Percentiles rank a stretch among this genome's conserved stretches.
Evolutionary conservation across 768 basidiomycete species (phyloP).

Genomic region (Trametes villosa): DNA sequence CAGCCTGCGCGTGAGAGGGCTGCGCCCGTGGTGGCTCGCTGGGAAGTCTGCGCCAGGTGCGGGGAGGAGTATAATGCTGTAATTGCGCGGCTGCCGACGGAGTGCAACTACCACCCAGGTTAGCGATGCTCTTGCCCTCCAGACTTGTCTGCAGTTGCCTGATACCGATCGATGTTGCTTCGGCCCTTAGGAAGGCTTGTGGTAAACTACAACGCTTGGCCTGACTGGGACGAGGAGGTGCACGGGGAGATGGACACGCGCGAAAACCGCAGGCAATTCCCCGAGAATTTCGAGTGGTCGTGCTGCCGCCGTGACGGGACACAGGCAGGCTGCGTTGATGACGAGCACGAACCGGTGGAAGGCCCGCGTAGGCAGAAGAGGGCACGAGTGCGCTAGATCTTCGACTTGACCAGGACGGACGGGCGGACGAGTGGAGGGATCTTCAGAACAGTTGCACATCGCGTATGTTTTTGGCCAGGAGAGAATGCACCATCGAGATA

Average conservation of each 20-base stretch:
- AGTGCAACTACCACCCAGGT: conserved; percentile 60
- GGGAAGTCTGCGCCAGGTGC: conserved; percentile 53
- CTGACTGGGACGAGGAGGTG: conserved; percentile 51
- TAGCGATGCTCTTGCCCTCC: conserved; percentile 18
- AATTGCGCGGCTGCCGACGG: conserved; percentile 40
- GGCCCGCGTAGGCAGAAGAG: background rate
- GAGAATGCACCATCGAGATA: conserved; percentile 9
- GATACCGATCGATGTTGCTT: background rate
- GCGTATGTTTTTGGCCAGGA: background rate
- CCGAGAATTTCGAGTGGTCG: conserved; percentile 54
- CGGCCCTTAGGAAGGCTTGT: conserved; percentile 45
- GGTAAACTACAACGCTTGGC: conserved; percentile 44
- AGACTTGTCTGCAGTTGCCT: background rate
- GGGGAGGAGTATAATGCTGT: conserved; percentile 51
- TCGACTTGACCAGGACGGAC: too few species aligned
- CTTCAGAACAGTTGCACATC: background rate
- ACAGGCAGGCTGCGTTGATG: conserved; percentile 42
- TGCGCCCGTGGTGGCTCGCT: conserved; percentile 43
- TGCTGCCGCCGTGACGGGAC: conserved; percentile 50
- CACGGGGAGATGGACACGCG: conserved; percentile 52
- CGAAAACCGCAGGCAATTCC: conserved; percentile 44
- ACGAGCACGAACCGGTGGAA: conserved; percentile 23
- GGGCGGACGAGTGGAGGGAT: too few species aligned
- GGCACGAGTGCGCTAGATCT: background rate
- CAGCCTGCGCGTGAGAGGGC: conserved; percentile 32